A percentile compares a stretch with the other conserved stretches of the same genome.
Evolutionary conservation across 352 stramenopile species (phyloP).

Genomic region (Aphanomyces invadans): DNA sequence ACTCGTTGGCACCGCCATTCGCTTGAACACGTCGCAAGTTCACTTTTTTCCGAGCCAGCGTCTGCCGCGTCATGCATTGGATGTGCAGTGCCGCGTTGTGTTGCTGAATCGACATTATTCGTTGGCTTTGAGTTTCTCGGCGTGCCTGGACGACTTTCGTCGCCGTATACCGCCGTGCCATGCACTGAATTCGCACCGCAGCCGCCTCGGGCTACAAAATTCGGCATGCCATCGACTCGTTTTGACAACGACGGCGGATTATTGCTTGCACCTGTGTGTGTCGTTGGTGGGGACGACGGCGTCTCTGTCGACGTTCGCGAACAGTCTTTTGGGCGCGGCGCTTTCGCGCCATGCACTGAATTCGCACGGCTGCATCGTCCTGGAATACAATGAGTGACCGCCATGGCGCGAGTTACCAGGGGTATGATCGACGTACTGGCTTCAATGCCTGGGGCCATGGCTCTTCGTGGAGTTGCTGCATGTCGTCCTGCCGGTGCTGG

Average conservation of each 20-base stretch:
- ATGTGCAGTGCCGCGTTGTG: not conserved
- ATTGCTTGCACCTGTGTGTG: too few relatives aligned
- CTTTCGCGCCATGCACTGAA: conserved; percentile 46
- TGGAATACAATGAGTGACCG: not conserved
- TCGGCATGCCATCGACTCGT: too few relatives aligned
- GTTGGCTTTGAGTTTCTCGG: too few relatives aligned
- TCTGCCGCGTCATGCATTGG: not conserved
- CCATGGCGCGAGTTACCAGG: too few relatives aligned
- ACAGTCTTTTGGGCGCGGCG: conserved; percentile 30
- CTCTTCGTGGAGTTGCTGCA: not conserved
- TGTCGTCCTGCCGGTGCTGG: not conserved
- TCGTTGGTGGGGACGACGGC: too few relatives aligned
- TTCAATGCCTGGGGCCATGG: not conserved
- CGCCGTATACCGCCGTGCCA: too few relatives aligned
- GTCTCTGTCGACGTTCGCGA: conserved; percentile 23
- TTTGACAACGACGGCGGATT: too few relatives aligned
- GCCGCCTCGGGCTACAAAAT: not conserved
- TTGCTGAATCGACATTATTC: too few relatives aligned
- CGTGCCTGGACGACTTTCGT: too few relatives aligned
- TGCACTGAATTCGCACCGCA: conserved; percentile 43
- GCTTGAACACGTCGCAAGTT: too few relatives aligned
- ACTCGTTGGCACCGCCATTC: too few relatives aligned
- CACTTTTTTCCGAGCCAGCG: not conserved
- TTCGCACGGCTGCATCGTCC: conserved; percentile 23
- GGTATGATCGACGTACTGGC: too few relatives aligned